Evolutionary conservation across 2,329 filamentous ascomycete species (phyloP), one percentile per base, ranked within the genome.

Genomic region (Sphaerulina vaccinii): DNA sequence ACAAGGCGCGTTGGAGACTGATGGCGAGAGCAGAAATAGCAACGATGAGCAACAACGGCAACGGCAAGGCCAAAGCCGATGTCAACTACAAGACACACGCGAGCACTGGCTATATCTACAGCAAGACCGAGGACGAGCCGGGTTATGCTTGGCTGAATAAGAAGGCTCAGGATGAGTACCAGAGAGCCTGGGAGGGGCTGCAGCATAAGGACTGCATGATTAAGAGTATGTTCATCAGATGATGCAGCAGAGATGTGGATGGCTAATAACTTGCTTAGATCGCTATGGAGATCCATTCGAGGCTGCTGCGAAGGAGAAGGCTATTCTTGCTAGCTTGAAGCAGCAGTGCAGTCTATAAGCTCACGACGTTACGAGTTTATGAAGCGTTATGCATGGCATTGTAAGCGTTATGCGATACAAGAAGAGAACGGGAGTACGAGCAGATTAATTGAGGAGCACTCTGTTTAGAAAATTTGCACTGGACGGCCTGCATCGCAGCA

Each of bases 121-220:
- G 46, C 22, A 64, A 62, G 58, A 60, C 60, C 51, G 70, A 71
- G 45, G 70, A 75, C 29, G 68, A 71, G 54, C 77, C 78, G 6
- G 76, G 79, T 2, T 75, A 74, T 39, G 69, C 70, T 7, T 84
- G 79, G 79, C 73, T 73, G 58, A 80, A 73, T 55, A 80, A 78
- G 65, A 82, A 81, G 61, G 77, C 79, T 4, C 66, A 75, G 55
- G 81, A 83, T 53, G 81, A 84, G 49, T 77, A 73, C 58, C 69
- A 75, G 37, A 70, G 77, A 21, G 76, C 75, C 15, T 72, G 73
- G 71, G 75, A 77, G 22, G 62, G 61, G 55, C 59, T 84, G 40
- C 62, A 80, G 42, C 79, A 84, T 63, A 73, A 72, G 59, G 74
- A 79, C 16, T 35, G 29, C 2, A 61, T 61, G 54, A 54, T 70